phyloP scores from a whole-genome alignment of 352 stramenopile species.

The Globisporangium paroecandrum region DNA sequence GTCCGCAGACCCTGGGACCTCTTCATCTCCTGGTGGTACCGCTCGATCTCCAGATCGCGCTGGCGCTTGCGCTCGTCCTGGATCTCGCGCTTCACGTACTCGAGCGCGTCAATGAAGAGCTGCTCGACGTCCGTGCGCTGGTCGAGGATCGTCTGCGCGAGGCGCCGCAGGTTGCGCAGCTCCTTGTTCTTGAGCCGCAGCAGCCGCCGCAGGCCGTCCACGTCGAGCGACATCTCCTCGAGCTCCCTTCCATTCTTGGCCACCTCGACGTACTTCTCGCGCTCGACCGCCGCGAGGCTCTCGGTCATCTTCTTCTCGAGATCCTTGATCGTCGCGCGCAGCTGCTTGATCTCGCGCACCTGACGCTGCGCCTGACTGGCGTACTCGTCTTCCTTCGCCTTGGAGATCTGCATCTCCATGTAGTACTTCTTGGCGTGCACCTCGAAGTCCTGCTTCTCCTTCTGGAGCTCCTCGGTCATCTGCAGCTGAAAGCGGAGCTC shows the following conservation, averaged over 20 bases:
- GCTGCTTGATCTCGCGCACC: conserved; percentile 65
- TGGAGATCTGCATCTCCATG: conserved; percentile 74
- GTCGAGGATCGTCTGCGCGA: conserved; percentile 89
- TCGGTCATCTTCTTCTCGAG: conserved; percentile 77
- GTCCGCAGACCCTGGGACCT: conserved; percentile 28
- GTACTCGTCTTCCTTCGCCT: conserved; percentile 87
- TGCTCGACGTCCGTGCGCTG: conserved; percentile 90
- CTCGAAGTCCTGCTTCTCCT: conserved; percentile 75
- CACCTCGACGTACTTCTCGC: conserved; percentile 49
- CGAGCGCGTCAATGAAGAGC: conserved; percentile 92
- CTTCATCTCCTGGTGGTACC: conserved; percentile 55
- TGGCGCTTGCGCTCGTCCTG: conserved; percentile 45
- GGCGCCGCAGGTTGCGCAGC: conserved; percentile 82
- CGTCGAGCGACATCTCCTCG: conserved; percentile 86
- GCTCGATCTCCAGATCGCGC: conserved; percentile 44
- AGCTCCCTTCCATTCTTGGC: conserved; percentile 53
- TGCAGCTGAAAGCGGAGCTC: conserved; percentile 91
- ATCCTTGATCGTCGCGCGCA: conserved; percentile 64
- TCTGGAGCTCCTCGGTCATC: conserved; percentile 87
- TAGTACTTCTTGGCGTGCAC: conserved; percentile 47
- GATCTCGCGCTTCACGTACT: conserved; percentile 84
- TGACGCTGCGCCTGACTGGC: conserved; percentile 77
- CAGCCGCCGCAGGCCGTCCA: conserved; percentile 80
- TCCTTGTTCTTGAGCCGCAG: conserved; percentile 93
- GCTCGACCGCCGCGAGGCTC: conserved; percentile 63